These are phyloP conservation scores for Suhomyces bolitotheri DNA, from an alignment of 1,139 yeast genomes.

Conservation along the genomic window DNA sequence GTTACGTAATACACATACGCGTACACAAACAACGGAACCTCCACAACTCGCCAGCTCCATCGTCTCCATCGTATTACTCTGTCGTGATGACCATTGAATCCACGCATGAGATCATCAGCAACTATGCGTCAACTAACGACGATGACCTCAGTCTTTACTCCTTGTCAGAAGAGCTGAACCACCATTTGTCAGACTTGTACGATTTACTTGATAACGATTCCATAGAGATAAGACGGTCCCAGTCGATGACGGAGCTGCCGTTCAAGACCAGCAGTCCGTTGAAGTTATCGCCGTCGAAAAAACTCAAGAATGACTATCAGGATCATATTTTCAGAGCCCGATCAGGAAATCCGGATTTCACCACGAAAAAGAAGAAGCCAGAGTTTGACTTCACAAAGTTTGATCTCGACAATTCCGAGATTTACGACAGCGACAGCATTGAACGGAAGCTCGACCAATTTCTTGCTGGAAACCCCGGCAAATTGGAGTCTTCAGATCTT, in stretches of 20 bases:
- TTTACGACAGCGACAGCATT: conserved; percentile 14
- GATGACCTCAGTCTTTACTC: conserved; percentile 18
- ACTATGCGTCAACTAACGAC: conserved; percentile 13
- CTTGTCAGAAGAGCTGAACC: conserved; percentile 10
- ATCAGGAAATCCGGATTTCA: conserved; percentile 17
- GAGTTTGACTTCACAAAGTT: conserved; percentile 1
- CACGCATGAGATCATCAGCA: conserved; percentile 19
- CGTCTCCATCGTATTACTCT: not conserved
- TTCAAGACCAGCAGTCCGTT: conserved; percentile 16
- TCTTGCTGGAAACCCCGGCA: conserved; percentile 6
- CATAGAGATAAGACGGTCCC: conserved; percentile 18
- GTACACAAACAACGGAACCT: conserved; percentile 3
- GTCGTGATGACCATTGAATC: conserved; percentile 13
- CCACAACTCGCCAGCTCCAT: not conserved
- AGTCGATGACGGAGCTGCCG: conserved; percentile 15
- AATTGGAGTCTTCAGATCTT: conserved; percentile 1
- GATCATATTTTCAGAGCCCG: conserved; percentile 21
- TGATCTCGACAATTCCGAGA: conserved; percentile 10
- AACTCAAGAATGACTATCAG: conserved; percentile 22
- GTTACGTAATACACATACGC: conserved; percentile 3
- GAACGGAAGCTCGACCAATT: conserved; percentile 15
- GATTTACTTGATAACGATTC: conserved; percentile 19
- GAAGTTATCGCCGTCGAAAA: conserved; percentile 19
- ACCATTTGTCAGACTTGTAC: conserved; percentile 16
- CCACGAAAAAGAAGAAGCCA: conserved; percentile 12